Conservation (phyloP, 805 yeast species). For the Komagataella kurtzmanii region DNA sequence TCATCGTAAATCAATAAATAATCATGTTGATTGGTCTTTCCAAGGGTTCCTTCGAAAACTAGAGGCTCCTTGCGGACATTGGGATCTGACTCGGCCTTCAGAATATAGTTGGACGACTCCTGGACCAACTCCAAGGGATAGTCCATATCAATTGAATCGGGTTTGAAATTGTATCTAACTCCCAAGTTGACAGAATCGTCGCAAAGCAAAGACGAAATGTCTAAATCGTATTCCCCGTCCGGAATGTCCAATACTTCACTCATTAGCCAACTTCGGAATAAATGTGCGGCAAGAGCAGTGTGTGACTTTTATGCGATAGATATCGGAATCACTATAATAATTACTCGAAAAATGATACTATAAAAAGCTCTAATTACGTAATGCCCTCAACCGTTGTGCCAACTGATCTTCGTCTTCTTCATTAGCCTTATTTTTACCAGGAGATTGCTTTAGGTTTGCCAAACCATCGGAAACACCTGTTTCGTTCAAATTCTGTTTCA, state of each 20-base stretch:
- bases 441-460: constrained; percentile 21
- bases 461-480: constrained; percentile 36
- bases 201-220: constrained; percentile 13
- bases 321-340: neutral
- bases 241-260: constrained; percentile 8
- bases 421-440: constrained; percentile 16
- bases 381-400: constrained; percentile 80
- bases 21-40: constrained; percentile 7
- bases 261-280: neutral
- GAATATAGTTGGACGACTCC: constrained; percentile 9
- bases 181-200: constrained; percentile 2
- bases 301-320: neutral
- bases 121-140: constrained; percentile 11
- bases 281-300: neutral
- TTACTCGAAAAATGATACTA: neutral
- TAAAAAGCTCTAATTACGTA: constrained; percentile 29
- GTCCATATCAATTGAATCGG: constrained; percentile 16
- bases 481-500: constrained; percentile 70
- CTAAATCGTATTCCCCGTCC: constrained; percentile 22
- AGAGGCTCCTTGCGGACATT: constrained; percentile 8
- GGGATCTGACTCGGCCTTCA: constrained; percentile 13
- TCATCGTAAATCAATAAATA: constrained; percentile 14
- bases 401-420: constrained; percentile 78
- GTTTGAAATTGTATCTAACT: constrained; percentile 15
- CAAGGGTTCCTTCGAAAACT: constrained; percentile 16